Base-by-base conservation (phyloP, 2,329 filamentous ascomycete species). In the Xylaria sp. region DNA sequence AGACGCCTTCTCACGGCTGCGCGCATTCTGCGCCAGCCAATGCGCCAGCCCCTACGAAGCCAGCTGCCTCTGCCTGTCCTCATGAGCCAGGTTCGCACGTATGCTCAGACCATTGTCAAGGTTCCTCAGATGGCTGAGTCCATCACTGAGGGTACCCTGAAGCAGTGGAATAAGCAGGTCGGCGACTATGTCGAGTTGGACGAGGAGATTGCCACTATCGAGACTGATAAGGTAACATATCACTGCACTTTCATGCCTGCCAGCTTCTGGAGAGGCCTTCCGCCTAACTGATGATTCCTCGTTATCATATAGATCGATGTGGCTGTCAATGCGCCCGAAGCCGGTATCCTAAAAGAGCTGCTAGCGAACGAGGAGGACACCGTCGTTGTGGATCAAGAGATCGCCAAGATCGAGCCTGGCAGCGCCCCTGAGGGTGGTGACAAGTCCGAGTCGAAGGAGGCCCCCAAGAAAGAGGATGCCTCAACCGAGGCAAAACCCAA, bases 41-140 rank as follows among this genome's bases (percentile, higher is more conserved):
- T 79, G 71, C 76, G 79, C 72, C 80, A 82, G 77, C 81, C 84
- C 40, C 78, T 84, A 72, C 83, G 83, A 70, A 80, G 77, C 65
- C 77, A 80, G 11, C 62, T 76, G 15, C 79, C 83, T 76, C 82
- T 87, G 60, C 84, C 86, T 10, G 72, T 82, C 40, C 83, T 87
- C 77, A 84, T 87, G 79, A 79, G 83, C 77, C 87, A 89, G 76
- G 84, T 88, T 62, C 87, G 88, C 73, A 85, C 76, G 73, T 90
- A 90, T 78, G 94, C 94, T 80, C 93, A 97, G 78, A 91, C 89
- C 74, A 83, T 95, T 72, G 90, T 99, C 81, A 95, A 98, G 84
- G 96, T 98, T 74, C 96, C 96, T 40, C 89, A 96, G 80, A 98
- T 99, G 96, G 96, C 96, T 72, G 96, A 99, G 83, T 98, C 96